Percentiles rank a stretch among this genome's conserved stretches.
phyloP scores from a whole-genome alignment of 495 filamentous ascomycete species.

The Podospora australis region DNA sequence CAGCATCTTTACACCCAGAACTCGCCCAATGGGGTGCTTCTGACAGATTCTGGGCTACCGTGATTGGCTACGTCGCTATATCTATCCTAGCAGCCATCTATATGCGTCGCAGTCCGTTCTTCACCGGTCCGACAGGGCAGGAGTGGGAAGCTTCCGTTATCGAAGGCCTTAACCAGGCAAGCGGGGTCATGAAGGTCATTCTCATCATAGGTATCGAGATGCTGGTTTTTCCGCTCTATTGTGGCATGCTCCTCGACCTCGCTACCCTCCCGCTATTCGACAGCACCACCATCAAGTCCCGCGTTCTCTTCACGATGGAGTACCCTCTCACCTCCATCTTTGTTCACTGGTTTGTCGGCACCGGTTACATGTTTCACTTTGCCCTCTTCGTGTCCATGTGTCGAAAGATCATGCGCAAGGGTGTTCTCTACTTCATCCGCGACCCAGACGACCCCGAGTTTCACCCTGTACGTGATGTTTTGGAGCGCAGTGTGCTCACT shows the following conservation, averaged over 20 bases:
- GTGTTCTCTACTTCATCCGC: constrained; percentile 96
- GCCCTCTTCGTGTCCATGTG: constrained; percentile 99
- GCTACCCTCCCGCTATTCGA: constrained; percentile 87
- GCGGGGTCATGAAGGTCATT: constrained; percentile 95
- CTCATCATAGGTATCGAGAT: constrained; percentile 99
- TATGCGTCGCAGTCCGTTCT: constrained; percentile 60
- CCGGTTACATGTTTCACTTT: constrained; percentile 99
- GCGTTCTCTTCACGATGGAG: constrained; percentile 65
- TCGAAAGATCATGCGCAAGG: constrained; percentile 89
- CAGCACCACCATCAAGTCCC: constrained; percentile 63
- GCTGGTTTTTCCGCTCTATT: constrained; percentile 95
- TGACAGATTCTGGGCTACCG: constrained; percentile 73
- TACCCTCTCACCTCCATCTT: constrained; percentile 85
- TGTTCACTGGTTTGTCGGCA: constrained; percentile 98
- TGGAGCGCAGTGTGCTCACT: constrained; percentile 86
- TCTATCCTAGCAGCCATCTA: constrained; percentile 70
- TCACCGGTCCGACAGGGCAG: constrained; percentile 56
- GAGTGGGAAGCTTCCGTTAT: constrained; percentile 70
- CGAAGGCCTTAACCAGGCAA: constrained; percentile 85
- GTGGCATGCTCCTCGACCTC: constrained; percentile 81
- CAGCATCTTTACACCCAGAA: constrained; percentile 48
- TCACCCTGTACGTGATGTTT: constrained; percentile 92
- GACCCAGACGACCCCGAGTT: constrained; percentile 98
- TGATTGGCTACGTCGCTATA: constrained; percentile 72
- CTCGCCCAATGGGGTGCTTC: constrained; percentile 69